Base-by-base conservation (phyloP, 257 asterid species). In the Oldenlandia corymbosa region DNA sequence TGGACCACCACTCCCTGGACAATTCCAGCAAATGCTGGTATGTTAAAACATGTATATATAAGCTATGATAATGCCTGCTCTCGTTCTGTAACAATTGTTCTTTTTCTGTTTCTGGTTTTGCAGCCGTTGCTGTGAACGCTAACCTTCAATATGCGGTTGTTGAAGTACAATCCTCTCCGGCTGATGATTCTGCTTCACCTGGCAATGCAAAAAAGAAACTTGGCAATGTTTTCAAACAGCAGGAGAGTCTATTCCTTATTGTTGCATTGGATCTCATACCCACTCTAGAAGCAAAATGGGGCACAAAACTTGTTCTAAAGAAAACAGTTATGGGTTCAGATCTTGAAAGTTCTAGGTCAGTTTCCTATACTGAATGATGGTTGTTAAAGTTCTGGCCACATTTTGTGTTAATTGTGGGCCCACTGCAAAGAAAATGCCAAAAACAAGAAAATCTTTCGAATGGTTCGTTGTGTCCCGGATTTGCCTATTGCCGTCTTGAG, bases 1-100 rank as follows among this genome's bases (percentile, higher is more conserved):
- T 92, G 99, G 99, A 92, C 99, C 64, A 92, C 97, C 46, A 92
- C 99, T 57, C 99, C 99, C 17, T 92, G 99, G 99, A 92, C 99
- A 31, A 84, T 92, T 73, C 99, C 99, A 43, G 96, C 99, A 63
- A 92, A 92, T 80, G 97, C 95, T 68, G 97, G 99, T 89, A 80
- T 64, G 71, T 48, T n/a, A 47, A 46, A 74, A 48, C 47, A 28
- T 23, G 14, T 27, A 58, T 23, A 7, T 5, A n/a, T 10, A 8
- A 54, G 23, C 10, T 9, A 18, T 26, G 37, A 53, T 27, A 28
- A 28, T 54, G 21, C 36, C 7, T 54, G 60, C 42, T 28, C 41
- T 7, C 28, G 17, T 54, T 3, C 23, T 54, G 24, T 54, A 7
- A 54, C 9, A 34, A 34, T 3, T 41, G 45, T 39, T 17, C 39